These are phyloP conservation scores for Exophiala calicioides DNA, from an alignment of 2,329 filamentous ascomycete species.

Conservation along the genomic window DNA sequence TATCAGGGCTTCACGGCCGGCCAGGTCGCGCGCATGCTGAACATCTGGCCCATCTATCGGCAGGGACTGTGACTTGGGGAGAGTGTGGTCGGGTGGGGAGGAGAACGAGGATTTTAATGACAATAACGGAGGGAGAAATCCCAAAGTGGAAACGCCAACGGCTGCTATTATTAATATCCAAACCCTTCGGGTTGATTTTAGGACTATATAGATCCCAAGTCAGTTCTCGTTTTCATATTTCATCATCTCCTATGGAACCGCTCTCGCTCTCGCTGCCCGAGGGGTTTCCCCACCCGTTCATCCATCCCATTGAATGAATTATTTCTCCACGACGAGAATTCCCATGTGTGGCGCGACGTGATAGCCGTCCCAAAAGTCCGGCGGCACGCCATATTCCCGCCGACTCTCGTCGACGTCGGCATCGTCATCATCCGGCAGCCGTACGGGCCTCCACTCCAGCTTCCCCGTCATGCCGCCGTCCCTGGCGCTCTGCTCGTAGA, in stretches of 20 bases:
- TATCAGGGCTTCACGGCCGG: slow-evolving; percentile 55
- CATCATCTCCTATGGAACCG: too few relatives aligned
- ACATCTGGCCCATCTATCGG: slow-evolving; percentile 51
- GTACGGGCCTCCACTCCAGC: slow-evolving; percentile 13
- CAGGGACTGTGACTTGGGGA: slow-evolving; percentile 30
- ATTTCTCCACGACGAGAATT: slow-evolving; percentile 15
- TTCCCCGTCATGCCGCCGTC: slow-evolving; percentile 18
- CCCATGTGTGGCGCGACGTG: slow-evolving; percentile 12
- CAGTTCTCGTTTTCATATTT: too few relatives aligned
- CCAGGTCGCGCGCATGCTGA: slow-evolving; percentile 54
- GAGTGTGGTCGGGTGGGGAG: too few relatives aligned
- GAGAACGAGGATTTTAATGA: too few relatives aligned
- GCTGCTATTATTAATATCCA: too few relatives aligned
- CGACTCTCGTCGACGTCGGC: slow-evolving; percentile 9
- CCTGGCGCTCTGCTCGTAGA: slow-evolving; percentile 18
- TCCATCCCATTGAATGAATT: too few relatives aligned
- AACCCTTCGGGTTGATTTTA: too few relatives aligned
- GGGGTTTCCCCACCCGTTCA: too few relatives aligned
- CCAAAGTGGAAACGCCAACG: too few relatives aligned
- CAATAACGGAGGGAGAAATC: too few relatives aligned
- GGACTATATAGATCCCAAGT: too few relatives aligned
- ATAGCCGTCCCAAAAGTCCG: slow-evolving; percentile 19
- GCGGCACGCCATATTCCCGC: slow-evolving; percentile 5
- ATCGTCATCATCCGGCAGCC: slow-evolving; percentile 12
- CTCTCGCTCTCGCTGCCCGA: too few relatives aligned